Evolutionary conservation across 805 yeast genomes (phyloP).

Genomic region (Candida coquimbonensis): DNA sequence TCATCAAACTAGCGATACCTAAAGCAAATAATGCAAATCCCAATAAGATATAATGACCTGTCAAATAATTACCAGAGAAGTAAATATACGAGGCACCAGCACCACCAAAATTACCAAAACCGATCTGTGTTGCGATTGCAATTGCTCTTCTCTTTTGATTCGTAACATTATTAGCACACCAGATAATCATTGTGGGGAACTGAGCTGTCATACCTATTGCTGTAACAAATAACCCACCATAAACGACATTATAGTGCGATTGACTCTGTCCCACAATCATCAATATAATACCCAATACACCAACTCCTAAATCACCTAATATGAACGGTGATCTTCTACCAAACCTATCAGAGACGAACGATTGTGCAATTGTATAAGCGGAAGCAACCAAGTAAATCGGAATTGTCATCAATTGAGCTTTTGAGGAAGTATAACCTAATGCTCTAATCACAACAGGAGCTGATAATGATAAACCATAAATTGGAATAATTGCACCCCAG

Average conservation of each 20-base stretch:
- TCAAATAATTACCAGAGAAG: slow-evolving; percentile 22
- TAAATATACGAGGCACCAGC: slow-evolving; percentile 31
- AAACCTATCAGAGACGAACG: slow-evolving; percentile 22
- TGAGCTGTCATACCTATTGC: slow-evolving; percentile 27
- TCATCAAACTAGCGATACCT: slow-evolving; percentile 16
- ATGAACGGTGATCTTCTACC: slow-evolving; percentile 29
- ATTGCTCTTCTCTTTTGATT: slow-evolving; percentile 32
- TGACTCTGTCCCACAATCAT: slow-evolving; percentile 24
- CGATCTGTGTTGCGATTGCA: slow-evolving; percentile 34
- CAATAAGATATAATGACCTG: slow-evolving; percentile 29
- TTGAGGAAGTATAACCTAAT: slow-evolving; percentile 33
- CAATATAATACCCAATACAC: slow-evolving; percentile 29
- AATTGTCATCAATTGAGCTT: slow-evolving; percentile 36
- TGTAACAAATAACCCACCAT: slow-evolving; percentile 27
- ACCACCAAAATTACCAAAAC: slow-evolving; percentile 33
- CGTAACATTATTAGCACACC: slow-evolving; percentile 32
- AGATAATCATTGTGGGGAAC: slow-evolving; percentile 31
- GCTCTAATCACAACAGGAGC: slow-evolving; percentile 34
- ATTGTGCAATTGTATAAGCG: slow-evolving; percentile 21
- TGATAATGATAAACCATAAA: slow-evolving; percentile 32
- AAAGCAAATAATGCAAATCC: slow-evolving; percentile 29
- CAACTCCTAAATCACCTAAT: slow-evolving; percentile 19
- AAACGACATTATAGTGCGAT: slow-evolving; percentile 18
- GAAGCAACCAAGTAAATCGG: slow-evolving; percentile 34
- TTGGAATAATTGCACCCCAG: slow-evolving; percentile 27